phyloP scores from a whole-genome alignment of 352 stramenopile species.

The Phytophthora cactorum region DNA sequence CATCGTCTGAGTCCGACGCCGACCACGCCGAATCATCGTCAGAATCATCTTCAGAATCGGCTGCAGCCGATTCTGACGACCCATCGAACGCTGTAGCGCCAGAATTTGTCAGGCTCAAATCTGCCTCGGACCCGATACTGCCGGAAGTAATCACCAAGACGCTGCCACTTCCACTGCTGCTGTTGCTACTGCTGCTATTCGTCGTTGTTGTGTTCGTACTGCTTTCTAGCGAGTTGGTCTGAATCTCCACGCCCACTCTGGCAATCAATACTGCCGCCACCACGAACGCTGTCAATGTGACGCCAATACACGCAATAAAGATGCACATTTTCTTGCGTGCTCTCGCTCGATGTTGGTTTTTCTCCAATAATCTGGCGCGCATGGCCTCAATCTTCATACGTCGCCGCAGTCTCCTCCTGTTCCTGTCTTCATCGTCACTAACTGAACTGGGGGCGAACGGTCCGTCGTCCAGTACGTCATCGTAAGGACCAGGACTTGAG shows the following conservation, averaged over 20 bases:
- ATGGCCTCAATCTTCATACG: slow-evolving; percentile 66
- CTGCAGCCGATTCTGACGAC: slow-evolving; percentile 2
- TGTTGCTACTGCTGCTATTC: slow-evolving; percentile 18
- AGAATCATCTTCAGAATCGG: slow-evolving; percentile 12
- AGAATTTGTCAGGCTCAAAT: slow-evolving; percentile 25
- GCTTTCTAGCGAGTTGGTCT: slow-evolving; percentile 27
- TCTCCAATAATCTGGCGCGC: slow-evolving; percentile 59
- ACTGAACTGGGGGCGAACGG: slow-evolving; percentile 22
- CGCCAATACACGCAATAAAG: slow-evolving; percentile 61
- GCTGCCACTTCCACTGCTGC: slow-evolving; percentile 11
- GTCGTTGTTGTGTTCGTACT: slow-evolving; percentile 25
- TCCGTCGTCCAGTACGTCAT: slow-evolving; percentile 26
- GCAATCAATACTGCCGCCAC: slow-evolving; percentile 66
- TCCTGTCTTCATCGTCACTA: slow-evolving; percentile 54
- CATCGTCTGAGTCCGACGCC: not conserved
- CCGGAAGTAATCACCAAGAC: slow-evolving; percentile 10
- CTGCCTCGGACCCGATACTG: slow-evolving; percentile 28
- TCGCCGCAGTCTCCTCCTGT: slow-evolving; percentile 52
- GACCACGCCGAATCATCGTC: slow-evolving; percentile 16
- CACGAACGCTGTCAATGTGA: slow-evolving; percentile 70
- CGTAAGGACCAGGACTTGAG: slow-evolving; percentile 18
- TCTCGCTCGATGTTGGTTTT: slow-evolving; percentile 56
- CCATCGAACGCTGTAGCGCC: not conserved
- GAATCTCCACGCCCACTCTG: slow-evolving; percentile 50
- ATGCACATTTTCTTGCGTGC: slow-evolving; percentile 66